Evolutionary conservation across 2,329 filamentous ascomycete species (phyloP), one percentile per base, ranked within the genome.

Genomic region (Cercospora zeina): DNA sequence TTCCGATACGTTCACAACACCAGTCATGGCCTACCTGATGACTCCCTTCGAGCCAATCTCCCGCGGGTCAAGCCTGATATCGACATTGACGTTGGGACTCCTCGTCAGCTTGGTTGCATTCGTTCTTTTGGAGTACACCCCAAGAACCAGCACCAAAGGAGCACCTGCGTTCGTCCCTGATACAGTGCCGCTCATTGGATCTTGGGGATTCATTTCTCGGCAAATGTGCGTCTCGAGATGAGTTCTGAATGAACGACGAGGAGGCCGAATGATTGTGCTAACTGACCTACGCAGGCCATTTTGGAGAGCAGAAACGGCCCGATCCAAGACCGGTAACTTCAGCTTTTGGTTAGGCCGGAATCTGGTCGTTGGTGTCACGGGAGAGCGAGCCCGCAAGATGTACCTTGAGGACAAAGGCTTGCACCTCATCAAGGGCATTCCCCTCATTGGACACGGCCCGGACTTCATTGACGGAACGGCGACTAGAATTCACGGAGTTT

Each of bases 311-410:
- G 37, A 19, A 36, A 37, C 47, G 16, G 36, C 37, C 13, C 49
- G 54, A 34, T 64, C 62, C 8, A 58, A 56, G 47, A 59, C 51
- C n/a, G 62, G 62, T 16, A 62, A 62, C 31, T 64, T 64, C 55
- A 62, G 59, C 50, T 64, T 64, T 39, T 64, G 62, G 62, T 55
- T 59, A 13, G 62, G 62, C 49, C 62, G 55, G 50, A 50, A 51
- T 21, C 62, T 56, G 37, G 39, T 64, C 42, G 55, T 64, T 7
- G 62, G 59, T 42, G 39, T 64, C 11, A 53, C 55, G 21, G 59
- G 62, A 16, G 33, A 50, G 21, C 24, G 24, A 19, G 59, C 62
- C 49, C 62, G 62, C 33, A 64, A 62, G 21, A 63, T 65, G 58
- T 58, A 53, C 34, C 27, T 62, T 4, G 63, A 63, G n/a, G 21